Evolutionary conservation across 2,329 filamentous ascomycete genomes (phyloP), one percentile per base, ranked within the genome.

Genomic region (Beauveria medogensis): DNA sequence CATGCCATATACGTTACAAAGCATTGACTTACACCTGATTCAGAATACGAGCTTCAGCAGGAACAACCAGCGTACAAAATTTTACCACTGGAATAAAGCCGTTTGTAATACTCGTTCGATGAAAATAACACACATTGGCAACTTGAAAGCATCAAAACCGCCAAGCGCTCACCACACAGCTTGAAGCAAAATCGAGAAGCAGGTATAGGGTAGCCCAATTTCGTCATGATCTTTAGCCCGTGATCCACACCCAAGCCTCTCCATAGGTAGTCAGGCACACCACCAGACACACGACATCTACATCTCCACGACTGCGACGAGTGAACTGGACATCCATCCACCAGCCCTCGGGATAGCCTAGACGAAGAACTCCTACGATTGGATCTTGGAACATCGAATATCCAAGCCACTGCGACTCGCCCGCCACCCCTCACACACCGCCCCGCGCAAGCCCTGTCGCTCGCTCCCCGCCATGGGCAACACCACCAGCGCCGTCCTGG

Each of bases 401-500:
- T 12, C 18, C 24, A n/a, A 26, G 47, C 37, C 18, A 7, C 41
- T 37, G 55, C 46, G 56, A 53, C 40, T 52, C 12, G 46, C 55
- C 34, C 37, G 52, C 6, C 18, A 30, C 22, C 26, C 26, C 47
- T n/a, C 46, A 43, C 48, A 53, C 22, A 46, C 37, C 55, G 26
- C 37, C 40, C 54, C 24, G 50, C 48, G 47, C 40, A 28, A 16
- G 48, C 50, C 40, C 3, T 47, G 37, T 40, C 53, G 52, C 37
- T 18, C 18, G 48, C 46, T 44, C 59, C 26, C 55, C 30, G 68
- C 67, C 66, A 89, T 89, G 86, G 86, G 86, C 68, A 88, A 89
- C 75, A 83, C 84, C 62, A 85, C 83, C 67, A 88, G 85, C 73
- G 78, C 82, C 68, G 88, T 97, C 73, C 82, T 97, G 75, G 93